Conservation (phyloP, 306 rosid species). For the Pterocarpus macrocarpus region DNA sequence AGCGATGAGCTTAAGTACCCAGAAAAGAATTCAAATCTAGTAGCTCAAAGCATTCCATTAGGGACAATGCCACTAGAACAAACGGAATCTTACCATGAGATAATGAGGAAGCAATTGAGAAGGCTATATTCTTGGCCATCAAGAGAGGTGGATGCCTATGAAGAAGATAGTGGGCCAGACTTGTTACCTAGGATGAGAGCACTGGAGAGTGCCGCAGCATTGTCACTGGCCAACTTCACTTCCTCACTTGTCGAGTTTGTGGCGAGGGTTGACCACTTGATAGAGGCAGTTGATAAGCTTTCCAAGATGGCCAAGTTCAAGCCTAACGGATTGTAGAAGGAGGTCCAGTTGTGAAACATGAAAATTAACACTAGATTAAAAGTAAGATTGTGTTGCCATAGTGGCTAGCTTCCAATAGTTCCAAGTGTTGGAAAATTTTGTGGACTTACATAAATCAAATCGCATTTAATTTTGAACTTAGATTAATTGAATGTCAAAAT, state of each 20-base stretch:
- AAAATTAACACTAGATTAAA: not conserved
- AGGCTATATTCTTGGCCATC: constrained; percentile 78
- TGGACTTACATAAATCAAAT: too few species aligned
- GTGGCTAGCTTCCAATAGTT: not conserved
- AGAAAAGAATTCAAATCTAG: constrained; percentile 36
- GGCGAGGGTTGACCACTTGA: constrained; percentile 81
- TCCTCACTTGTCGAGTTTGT: constrained; percentile 77
- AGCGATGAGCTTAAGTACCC: constrained; percentile 35
- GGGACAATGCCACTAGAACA: not conserved
- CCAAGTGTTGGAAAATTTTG: too few species aligned
- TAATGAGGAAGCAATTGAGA: constrained; percentile 62
- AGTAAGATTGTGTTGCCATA: not conserved
- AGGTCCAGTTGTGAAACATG: not conserved
- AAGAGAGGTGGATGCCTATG: constrained; percentile 60
- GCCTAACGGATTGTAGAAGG: constrained; percentile 29
- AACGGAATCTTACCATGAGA: constrained; percentile 54
- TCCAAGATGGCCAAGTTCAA: constrained; percentile 77
- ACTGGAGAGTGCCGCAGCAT: constrained; percentile 64
- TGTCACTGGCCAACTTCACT: constrained; percentile 74
- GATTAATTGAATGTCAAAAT: too few species aligned
- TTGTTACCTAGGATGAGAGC: constrained; percentile 59
- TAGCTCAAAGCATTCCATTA: not conserved
- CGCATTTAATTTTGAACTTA: too few species aligned
- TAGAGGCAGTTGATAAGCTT: constrained; percentile 71
- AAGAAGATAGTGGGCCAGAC: constrained; percentile 59